These are phyloP conservation scores for Agarophyton chilense DNA, from an alignment of 23 red algal species.

Conservation along the genomic window DNA sequence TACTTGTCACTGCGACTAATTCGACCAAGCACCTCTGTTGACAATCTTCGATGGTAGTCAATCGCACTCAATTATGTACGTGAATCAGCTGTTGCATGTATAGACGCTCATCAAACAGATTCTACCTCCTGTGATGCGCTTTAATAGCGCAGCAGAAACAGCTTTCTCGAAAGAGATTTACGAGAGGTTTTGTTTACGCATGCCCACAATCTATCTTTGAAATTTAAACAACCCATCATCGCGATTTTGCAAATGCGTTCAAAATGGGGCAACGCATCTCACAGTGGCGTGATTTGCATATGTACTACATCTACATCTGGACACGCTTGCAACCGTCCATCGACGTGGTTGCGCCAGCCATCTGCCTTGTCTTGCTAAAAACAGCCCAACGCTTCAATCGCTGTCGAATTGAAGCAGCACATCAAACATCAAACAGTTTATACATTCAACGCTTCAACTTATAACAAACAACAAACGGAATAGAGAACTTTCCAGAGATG, in stretches of 20 bases:
- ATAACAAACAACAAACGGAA: background rate
- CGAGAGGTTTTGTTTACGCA: background rate
- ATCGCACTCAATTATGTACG: background rate
- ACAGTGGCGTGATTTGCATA: too few relatives aligned
- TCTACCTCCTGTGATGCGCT: too few relatives aligned
- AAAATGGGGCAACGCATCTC: too few relatives aligned
- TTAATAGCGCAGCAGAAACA: too few relatives aligned
- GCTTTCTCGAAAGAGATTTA: background rate
- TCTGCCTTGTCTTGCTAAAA: background rate
- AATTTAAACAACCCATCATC: background rate
- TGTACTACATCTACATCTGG: too few relatives aligned
- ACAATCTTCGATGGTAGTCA: too few relatives aligned
- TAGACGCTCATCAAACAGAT: too few relatives aligned
- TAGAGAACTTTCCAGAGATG: background rate
- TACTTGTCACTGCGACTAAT: background rate
- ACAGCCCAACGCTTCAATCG: background rate
- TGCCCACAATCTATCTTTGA: background rate
- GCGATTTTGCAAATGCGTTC: background rate
- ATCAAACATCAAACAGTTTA: background rate
- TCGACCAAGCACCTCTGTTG: background rate
- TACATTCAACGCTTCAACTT: background rate
- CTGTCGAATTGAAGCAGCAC: too few relatives aligned
- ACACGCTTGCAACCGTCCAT: too few relatives aligned
- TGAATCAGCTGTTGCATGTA: background rate
- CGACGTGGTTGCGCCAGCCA: too few relatives aligned